These are phyloP conservation scores for Cladophialophora immunda DNA, from an alignment of 2,329 filamentous ascomycete species.

Conservation along the genomic window DNA sequence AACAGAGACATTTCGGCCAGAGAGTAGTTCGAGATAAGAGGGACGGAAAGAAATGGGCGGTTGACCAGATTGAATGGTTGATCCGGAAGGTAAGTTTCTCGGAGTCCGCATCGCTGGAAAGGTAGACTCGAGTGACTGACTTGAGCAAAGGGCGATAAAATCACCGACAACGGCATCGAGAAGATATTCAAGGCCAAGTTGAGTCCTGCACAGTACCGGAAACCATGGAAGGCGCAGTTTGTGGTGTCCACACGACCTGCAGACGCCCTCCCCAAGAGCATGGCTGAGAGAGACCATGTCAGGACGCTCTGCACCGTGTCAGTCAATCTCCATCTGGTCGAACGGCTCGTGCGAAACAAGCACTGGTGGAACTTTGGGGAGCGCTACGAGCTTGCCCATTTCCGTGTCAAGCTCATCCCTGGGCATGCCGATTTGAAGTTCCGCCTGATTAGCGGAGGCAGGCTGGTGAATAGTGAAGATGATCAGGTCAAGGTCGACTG, in stretches of 20 bases:
- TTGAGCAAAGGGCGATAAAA: constrained; percentile 18
- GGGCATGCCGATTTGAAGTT: constrained; percentile 49
- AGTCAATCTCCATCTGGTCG: constrained; percentile 42
- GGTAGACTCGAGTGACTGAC: background rate
- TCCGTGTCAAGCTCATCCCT: constrained; percentile 47
- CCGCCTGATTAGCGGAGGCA: constrained; percentile 46
- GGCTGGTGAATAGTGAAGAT: constrained; percentile 42
- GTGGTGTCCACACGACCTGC: constrained; percentile 45
- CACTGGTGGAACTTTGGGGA: constrained; percentile 48
- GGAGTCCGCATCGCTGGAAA: background rate
- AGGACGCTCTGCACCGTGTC: constrained; percentile 45
- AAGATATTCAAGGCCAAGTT: constrained; percentile 39
- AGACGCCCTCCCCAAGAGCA: constrained; percentile 41
- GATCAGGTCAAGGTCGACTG: constrained; percentile 47
- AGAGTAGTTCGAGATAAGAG: constrained; percentile 43
- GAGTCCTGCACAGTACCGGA: constrained; percentile 28
- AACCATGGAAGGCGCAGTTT: constrained; percentile 45
- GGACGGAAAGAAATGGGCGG: constrained; percentile 46
- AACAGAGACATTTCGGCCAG: constrained; percentile 43
- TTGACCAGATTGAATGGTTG: constrained; percentile 49
- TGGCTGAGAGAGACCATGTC: constrained; percentile 39
- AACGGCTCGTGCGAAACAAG: constrained; percentile 48
- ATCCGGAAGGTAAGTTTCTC: constrained; percentile 43
- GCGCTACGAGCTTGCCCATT: constrained; percentile 44
- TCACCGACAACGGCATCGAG: constrained; percentile 33